These are phyloP conservation scores for Juglanconis sp. DNA, from an alignment of 2,329 filamentous ascomycete species.

Conservation along the genomic window DNA sequence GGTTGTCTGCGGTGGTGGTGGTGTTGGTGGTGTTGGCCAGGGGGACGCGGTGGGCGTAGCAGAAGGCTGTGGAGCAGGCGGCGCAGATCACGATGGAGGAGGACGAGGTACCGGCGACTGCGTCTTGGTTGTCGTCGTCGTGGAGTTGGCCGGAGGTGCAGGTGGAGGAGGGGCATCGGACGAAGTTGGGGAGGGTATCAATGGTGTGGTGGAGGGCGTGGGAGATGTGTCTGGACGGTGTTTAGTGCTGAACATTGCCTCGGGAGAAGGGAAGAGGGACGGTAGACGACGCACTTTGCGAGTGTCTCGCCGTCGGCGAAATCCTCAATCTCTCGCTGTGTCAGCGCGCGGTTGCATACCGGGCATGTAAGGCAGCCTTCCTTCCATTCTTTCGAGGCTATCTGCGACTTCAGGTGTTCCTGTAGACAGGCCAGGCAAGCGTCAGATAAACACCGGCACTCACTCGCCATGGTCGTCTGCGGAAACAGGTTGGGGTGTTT, in stretches of 20 bases:
- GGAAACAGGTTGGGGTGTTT: conserved; percentile 3
- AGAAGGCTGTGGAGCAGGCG: conserved; percentile 24
- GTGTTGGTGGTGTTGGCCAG: background rate
- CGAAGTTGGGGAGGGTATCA: conserved; percentile 33
- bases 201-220: conserved; percentile 22
- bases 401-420: conserved; percentile 5
- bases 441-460: conserved; percentile 4
- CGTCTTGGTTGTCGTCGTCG: conserved; percentile 22
- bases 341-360: background rate
- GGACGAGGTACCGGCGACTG: too few species aligned
- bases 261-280: background rate
- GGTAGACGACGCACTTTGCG: background rate
- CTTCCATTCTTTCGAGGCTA: conserved; percentile 3
- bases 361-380: conserved; percentile 5
- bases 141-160: conserved; percentile 44
- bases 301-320: conserved; percentile 4
- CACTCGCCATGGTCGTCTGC: background rate
- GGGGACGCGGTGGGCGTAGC: conserved; percentile 25
- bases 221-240: background rate
- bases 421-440: conserved; percentile 2
- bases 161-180: conserved; percentile 39
- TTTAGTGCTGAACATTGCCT: too few species aligned
- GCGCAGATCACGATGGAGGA: conserved; percentile 28
- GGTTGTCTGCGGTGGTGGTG: too few species aligned
- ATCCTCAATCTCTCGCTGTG: conserved; percentile 1